phyloP scores from a whole-genome alignment of 306 rosid genomes.

The Trifolium fragiferum region DNA sequence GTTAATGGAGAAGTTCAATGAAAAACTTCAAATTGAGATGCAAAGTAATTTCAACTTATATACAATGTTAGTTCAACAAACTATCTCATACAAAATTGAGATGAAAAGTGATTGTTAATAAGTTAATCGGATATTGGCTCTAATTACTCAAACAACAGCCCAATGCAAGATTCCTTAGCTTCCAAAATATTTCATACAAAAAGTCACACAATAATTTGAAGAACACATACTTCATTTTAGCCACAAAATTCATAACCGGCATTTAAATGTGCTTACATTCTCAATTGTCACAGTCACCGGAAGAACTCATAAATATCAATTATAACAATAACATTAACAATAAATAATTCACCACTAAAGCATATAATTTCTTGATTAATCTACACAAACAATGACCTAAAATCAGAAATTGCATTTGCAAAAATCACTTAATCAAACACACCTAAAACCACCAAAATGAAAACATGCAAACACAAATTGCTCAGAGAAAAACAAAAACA shows the following conservation, averaged over 20 bases:
- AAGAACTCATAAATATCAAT: not conserved
- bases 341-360: not conserved
- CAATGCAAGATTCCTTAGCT: conserved; percentile 4
- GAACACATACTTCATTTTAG: not conserved
- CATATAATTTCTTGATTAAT: too few species aligned
- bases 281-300: not conserved
- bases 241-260: not conserved
- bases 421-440: too few species aligned
- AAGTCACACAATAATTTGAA: not conserved
- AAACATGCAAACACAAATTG: too few species aligned
- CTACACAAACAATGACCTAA: too few species aligned
- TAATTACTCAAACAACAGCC: not conserved
- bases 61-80: not conserved
- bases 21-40: not conserved
- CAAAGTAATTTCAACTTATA: not conserved
- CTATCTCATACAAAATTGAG: too few species aligned
- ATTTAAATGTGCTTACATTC: not conserved
- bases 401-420: too few species aligned
- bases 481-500: too few species aligned
- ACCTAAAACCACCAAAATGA: too few species aligned
- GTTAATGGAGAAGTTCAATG: not conserved
- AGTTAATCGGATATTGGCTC: conserved; percentile 5
- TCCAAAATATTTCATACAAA: conserved; percentile 1
- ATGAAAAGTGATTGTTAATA: not conserved
- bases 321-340: not conserved